Evolutionary conservation across 2,329 filamentous ascomycete genomes (phyloP), one percentile per base, ranked within the genome.

Genomic region (Aspergillus aculeatinus): DNA sequence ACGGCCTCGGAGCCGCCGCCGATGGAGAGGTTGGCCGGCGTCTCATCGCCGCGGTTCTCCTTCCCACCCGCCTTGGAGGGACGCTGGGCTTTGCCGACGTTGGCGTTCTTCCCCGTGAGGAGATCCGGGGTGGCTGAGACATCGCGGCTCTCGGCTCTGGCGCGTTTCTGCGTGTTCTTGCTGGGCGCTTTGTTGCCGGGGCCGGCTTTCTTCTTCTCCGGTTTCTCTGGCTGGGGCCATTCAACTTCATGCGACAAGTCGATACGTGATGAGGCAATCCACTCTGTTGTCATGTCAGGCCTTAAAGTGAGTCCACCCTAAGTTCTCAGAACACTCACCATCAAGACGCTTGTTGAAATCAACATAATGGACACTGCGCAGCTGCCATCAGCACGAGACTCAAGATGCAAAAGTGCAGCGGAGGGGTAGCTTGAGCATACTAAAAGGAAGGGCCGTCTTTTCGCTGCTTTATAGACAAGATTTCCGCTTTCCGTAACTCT

Each of bases 311-410:
- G 2, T 2, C 12, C 5, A 12, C 11, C 4, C 21, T 23, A 9
- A 29, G 21, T 25, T 16, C 16, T 31, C 54, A 6, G 7, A n/a
- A 10, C 33, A 65, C 73, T 63, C 71, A 81, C 79, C 81, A 68
- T 88, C 85, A 33, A 88, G 80, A 81, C 87, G 86, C 70, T 98
- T 98, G 79, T 98, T 98, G 85, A 97, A 98, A 71, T 96, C 96
- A 72, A 96, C 92, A 75, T 97, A 98, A 76, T 98, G 96, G 70
- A 96, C 96, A 77, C 79, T 81, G 55, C 11, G 39, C 39, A 27
- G 4, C 19, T 16, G 61, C 67, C 33, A 67, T 71, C 56, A 70
- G 64, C 57, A 63, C 42, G 10, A 21, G 25, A 4, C 25, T 21
- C 51, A 19, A 1, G 16, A 12, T 29, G 27, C 27, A 4, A 29